Percentiles rank a stretch among this genome's conserved stretches.
These are phyloP conservation scores for Phytopythium kandeliae DNA, from an alignment of 352 stramenopile genomes.

Conservation along the genomic window DNA sequence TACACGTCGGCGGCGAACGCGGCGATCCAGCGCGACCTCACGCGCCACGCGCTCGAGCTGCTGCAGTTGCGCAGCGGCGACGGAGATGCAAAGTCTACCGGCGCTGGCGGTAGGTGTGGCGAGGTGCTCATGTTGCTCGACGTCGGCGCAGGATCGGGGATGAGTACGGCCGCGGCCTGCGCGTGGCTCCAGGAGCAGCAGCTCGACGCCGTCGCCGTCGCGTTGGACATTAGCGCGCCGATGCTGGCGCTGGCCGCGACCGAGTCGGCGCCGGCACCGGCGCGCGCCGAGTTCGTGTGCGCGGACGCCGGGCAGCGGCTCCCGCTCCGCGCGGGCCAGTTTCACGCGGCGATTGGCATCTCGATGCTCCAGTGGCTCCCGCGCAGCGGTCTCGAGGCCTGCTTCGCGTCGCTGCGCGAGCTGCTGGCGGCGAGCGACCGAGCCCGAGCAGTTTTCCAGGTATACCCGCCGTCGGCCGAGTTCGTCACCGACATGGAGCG, in stretches of 20 bases:
- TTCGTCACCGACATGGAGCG: slow-evolving; percentile 61
- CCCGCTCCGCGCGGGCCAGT: slow-evolving; percentile 33
- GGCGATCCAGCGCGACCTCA: slow-evolving; percentile 65
- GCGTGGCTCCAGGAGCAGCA: slow-evolving; percentile 36
- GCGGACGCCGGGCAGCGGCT: slow-evolving; percentile 61
- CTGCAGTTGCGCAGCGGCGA: slow-evolving; percentile 8
- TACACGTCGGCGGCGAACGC: slow-evolving; percentile 71
- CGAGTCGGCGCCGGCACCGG: neutral
- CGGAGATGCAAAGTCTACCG: neutral
- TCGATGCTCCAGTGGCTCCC: slow-evolving; percentile 84
- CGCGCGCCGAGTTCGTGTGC: slow-evolving; percentile 40
- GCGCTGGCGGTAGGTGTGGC: neutral
- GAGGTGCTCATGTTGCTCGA: slow-evolving; percentile 48
- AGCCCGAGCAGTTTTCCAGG: slow-evolving; percentile 50
- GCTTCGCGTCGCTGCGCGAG: slow-evolving; percentile 42
- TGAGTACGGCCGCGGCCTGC: slow-evolving; percentile 53
- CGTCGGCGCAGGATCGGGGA: slow-evolving; percentile 58
- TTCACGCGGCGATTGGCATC: slow-evolving; percentile 60
- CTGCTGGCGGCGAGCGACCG: slow-evolving; percentile 16
- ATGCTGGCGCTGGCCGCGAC: slow-evolving; percentile 50
- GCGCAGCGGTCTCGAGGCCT: slow-evolving; percentile 44
- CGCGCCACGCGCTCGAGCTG: slow-evolving; percentile 55
- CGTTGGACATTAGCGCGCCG: slow-evolving; percentile 70
- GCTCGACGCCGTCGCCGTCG: slow-evolving; percentile 36
- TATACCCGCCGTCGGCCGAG: slow-evolving; percentile 48